phyloP scores from a whole-genome alignment of 768 basidiomycete species.

The Gymnopilus dilepis region DNA sequence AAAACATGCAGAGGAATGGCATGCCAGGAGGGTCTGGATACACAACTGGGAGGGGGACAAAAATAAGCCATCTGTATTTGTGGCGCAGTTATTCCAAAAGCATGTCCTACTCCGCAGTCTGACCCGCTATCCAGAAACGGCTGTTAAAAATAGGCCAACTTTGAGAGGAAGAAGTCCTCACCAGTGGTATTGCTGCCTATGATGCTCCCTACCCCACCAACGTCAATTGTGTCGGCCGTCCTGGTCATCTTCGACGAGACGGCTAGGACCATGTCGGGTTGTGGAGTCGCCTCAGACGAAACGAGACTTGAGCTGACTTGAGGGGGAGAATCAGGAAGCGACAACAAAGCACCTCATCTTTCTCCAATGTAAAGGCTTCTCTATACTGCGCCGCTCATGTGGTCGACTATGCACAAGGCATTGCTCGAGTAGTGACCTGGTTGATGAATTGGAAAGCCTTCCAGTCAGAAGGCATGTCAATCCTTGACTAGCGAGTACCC shows the following conservation, averaged over 20 bases:
- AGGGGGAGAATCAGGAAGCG: background rate
- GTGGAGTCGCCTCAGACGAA: background rate
- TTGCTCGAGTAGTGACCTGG: background rate
- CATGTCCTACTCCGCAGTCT: background rate
- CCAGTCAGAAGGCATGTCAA: background rate
- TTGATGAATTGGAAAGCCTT: background rate
- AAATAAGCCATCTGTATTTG: background rate
- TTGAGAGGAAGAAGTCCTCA: background rate
- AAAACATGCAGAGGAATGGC: background rate
- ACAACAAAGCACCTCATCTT: background rate
- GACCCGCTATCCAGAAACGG: background rate
- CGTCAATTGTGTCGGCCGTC: background rate
- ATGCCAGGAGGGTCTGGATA: background rate
- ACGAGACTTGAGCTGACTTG: background rate
- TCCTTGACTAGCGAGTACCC: background rate
- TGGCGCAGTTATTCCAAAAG: constrained; percentile 8
- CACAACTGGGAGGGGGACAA: too few relatives aligned
- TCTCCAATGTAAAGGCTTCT: background rate
- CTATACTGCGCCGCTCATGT: constrained; percentile 7
- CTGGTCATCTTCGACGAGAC: background rate
- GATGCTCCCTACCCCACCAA: background rate
- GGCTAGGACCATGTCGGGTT: too few relatives aligned
- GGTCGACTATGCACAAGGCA: background rate
- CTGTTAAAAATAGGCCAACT: background rate
- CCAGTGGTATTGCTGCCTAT: background rate